Evolutionary conservation across 2,329 filamentous ascomycete species (phyloP), one percentile per base, ranked within the genome.

Genomic region (Talaromyces sp.): DNA sequence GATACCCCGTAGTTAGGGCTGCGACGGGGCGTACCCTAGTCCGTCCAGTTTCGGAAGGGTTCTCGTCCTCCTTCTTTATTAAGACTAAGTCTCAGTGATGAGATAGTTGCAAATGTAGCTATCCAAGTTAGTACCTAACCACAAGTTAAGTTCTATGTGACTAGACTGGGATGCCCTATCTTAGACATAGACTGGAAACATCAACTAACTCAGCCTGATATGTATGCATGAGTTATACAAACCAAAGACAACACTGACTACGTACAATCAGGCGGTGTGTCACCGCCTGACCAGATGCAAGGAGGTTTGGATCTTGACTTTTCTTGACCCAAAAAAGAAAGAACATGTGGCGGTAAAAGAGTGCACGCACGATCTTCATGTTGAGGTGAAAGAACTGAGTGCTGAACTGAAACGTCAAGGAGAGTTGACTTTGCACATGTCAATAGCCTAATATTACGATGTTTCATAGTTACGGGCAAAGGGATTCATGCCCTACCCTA

Each of bases 271-370:
- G 43, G 43, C 43, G 43, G 43, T 46, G 43, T 46, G 43, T 46
- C 43, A 46, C 43, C 43, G 43, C 43, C 43, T 46, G 43, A 5
- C 25, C 5, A n/a, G n/a, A n/a, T n/a, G 43, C 43, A 46, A 46
- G 43, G 43, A 46, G 43, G 22, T 17, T 1, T 46, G n/a, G n/a
- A n/a, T 31, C 1, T 13, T 41, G 21, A 13, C 3, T 41, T 21
- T 41, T 25, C n/a, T 25, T 43, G n/a, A n/a, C n/a, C n/a, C n/a
- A n/a, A n/a, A n/a, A 13, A 10, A 31, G n/a, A n/a, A n/a, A n/a
- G n/a, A n/a, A 46, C 43, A 31, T 46, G 43, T 46, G 43, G 43
- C 43, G 43, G 43, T 46, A 46, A 46, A 31, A 17, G 43, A 46
- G 43, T 17, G n/a, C 43, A 46, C 43, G 43, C 31, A 17, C 43